phyloP scores from a whole-genome alignment of 2,329 filamentous ascomycete genomes.

The Lachnellula arida region DNA sequence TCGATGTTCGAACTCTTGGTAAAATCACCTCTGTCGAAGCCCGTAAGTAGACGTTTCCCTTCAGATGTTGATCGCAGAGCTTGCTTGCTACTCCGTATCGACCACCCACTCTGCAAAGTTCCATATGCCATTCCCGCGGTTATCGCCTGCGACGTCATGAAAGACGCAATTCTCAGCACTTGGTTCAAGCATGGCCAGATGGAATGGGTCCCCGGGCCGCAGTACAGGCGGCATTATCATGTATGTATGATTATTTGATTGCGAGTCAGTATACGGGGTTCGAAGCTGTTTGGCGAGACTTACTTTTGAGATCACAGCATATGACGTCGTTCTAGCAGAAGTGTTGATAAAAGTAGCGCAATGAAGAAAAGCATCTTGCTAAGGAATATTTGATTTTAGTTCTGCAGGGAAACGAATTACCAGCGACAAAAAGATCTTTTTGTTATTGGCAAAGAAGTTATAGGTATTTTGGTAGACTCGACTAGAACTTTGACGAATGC shows the following conservation, averaged over 20 bases:
- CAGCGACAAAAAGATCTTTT: too few relatives aligned
- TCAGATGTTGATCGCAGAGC: background rate
- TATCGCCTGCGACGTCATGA: conserved; percentile 5
- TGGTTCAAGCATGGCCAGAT: conserved; percentile 4
- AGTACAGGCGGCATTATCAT: conserved; percentile 1
- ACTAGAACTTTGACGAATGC: too few relatives aligned
- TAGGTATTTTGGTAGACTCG: too few relatives aligned
- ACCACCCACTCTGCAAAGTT: conserved; percentile 5
- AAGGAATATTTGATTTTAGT: too few relatives aligned
- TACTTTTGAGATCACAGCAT: background rate
- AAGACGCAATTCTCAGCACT: conserved; percentile 3
- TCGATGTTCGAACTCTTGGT: conserved; percentile 2
- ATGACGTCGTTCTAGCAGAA: background rate
- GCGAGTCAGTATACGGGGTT: background rate
- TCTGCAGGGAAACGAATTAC: too few relatives aligned
- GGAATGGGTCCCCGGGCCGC: conserved; percentile 1
- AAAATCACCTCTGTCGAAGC: background rate
- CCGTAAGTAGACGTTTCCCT: background rate
- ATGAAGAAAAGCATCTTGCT: background rate
- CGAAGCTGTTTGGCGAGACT: background rate
- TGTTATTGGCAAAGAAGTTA: too few relatives aligned
- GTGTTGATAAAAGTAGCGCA: background rate
- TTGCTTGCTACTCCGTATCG: background rate
- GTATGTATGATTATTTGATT: background rate
- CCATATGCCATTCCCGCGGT: background rate